phyloP scores from a whole-genome alignment of 169 alveolate species.

The Neospora caninum region DNA sequence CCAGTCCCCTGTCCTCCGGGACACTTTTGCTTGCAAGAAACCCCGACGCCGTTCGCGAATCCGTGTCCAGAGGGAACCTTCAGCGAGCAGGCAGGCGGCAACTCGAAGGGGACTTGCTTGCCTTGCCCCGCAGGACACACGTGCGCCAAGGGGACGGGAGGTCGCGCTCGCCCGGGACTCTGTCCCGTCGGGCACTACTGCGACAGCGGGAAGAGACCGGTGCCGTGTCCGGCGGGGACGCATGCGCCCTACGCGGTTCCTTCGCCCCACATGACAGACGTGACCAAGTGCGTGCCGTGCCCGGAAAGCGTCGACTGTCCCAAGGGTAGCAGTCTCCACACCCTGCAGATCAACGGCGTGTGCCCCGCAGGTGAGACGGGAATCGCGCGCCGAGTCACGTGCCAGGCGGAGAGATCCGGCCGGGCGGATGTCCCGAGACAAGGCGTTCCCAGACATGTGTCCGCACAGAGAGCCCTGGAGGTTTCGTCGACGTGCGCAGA shows the following conservation, averaged over 20 bases:
- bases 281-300: background rate
- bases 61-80: background rate
- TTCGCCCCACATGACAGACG: background rate
- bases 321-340: background rate
- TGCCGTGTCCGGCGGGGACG: constrained; percentile 10
- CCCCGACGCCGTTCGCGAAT: constrained; percentile 17
- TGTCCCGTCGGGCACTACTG: constrained; percentile 9
- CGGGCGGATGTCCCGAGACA: no score
- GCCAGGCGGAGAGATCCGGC: no score
- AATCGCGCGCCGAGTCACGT: no score
- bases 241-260: background rate
- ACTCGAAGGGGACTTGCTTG: background rate
- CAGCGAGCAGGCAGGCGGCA: background rate
- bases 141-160: constrained; percentile 4
- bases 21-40: constrained; percentile 7
- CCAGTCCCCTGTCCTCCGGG: constrained; percentile 44
- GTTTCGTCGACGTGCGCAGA: no score
- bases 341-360: background rate
- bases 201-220: background rate
- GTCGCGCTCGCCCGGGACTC: background rate
- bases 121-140: background rate
- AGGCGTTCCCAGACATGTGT: no score
- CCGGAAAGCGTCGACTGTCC: background rate
- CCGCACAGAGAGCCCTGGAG: no score
- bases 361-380: background rate